phyloP scores from a whole-genome alignment of 768 basidiomycete species.

The Naematelia encephala region DNA sequence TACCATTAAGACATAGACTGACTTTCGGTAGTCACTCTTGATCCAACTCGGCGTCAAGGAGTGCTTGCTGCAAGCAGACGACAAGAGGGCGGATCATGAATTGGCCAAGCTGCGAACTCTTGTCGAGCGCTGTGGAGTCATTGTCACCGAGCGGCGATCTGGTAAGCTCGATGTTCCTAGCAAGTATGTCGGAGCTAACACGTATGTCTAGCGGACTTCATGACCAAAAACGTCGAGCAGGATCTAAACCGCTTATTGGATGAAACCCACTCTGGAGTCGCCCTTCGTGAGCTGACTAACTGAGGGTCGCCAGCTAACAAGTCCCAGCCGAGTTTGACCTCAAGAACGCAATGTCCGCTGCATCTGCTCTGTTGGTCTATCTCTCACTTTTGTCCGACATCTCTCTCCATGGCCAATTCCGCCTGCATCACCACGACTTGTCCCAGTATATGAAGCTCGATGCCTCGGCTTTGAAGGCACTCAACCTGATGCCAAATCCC shows the following conservation, averaged over 20 bases:
- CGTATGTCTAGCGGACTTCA: slow-evolving; percentile 71
- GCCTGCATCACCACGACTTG: slow-evolving; percentile 79
- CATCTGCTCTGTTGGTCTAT: slow-evolving; percentile 77
- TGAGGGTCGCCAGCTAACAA: neutral
- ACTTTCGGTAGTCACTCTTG: slow-evolving; percentile 67
- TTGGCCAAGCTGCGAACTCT: slow-evolving; percentile 79
- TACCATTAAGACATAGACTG: neutral
- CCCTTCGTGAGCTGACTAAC: slow-evolving; percentile 58
- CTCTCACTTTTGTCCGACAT: slow-evolving; percentile 73
- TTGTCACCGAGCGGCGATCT: slow-evolving; percentile 83
- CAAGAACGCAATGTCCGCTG: slow-evolving; percentile 71
- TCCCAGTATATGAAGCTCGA: slow-evolving; percentile 94
- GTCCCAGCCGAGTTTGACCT: slow-evolving; percentile 69
- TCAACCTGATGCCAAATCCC: slow-evolving; percentile 75
- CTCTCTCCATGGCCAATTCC: slow-evolving; percentile 74
- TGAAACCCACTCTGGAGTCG: slow-evolving; percentile 54
- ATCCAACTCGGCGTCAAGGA: slow-evolving; percentile 98
- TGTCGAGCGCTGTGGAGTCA: slow-evolving; percentile 83
- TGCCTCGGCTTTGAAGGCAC: slow-evolving; percentile 84
- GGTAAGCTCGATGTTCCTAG: slow-evolving; percentile 54
- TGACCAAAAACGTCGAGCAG: slow-evolving; percentile 70
- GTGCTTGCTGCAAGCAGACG: slow-evolving; percentile 65
- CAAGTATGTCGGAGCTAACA: neutral
- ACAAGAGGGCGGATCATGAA: slow-evolving; percentile 63
- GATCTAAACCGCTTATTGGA: slow-evolving; percentile 71